Conservation (phyloP, 2,329 filamentous ascomycete genomes). For the Diplodia intermedia region DNA sequence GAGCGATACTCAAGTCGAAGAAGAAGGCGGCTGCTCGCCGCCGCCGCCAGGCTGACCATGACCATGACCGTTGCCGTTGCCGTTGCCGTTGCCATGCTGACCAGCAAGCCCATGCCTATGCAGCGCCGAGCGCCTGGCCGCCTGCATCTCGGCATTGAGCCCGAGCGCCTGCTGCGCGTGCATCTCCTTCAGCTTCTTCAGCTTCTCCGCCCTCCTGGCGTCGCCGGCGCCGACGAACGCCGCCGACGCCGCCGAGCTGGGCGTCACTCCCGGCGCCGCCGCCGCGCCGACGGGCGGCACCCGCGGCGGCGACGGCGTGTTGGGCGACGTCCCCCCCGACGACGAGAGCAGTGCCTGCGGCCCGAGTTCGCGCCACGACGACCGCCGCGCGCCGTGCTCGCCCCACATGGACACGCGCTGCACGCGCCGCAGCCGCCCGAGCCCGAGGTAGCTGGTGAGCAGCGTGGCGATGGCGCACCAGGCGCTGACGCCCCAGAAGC, state of each 20-base stretch:
- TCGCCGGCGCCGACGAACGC: constrained; percentile 8
- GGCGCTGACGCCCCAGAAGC: constrained; percentile 77
- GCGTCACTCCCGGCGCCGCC: not conserved
- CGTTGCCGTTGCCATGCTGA: too few species aligned
- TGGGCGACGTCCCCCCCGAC: not conserved
- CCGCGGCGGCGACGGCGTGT: not conserved
- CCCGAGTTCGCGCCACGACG: constrained; percentile 29
- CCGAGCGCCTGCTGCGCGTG: constrained; percentile 25
- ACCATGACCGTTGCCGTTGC: not conserved
- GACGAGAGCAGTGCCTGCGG: constrained; percentile 11
- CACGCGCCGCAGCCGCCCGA: constrained; percentile 82
- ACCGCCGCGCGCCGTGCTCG: constrained; percentile 44
- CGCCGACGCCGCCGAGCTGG: not conserved
- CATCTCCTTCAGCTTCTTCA: constrained; percentile 18
- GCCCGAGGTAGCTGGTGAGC: constrained; percentile 81
- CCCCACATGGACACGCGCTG: constrained; percentile 89
- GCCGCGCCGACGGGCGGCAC: constrained; percentile 19
- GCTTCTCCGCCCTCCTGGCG: constrained; percentile 19
- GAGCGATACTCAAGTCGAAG: not conserved
- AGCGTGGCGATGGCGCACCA: constrained; percentile 75
- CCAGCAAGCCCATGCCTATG: not conserved
- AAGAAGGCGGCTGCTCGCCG: not conserved
- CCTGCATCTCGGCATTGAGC: constrained; percentile 22
- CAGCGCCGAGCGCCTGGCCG: constrained; percentile 11
- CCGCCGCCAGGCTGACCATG: not conserved